Percentiles rank a stretch among this genome's conserved stretches.
Conservation (phyloP, 345 rosid genomes). For the Murraya paniculata region DNA sequence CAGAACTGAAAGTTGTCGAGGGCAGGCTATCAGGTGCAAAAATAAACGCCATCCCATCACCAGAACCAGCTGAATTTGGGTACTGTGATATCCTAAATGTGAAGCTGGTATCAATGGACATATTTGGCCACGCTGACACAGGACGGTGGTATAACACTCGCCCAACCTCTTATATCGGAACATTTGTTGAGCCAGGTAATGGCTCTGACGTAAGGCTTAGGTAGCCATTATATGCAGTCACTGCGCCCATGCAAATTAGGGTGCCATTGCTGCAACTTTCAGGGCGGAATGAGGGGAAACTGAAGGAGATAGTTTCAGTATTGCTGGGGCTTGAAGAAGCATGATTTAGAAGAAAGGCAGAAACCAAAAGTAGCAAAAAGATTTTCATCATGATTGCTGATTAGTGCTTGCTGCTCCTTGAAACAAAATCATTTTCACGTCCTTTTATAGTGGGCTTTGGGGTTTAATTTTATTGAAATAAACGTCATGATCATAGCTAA, state of each 20-base stretch:
- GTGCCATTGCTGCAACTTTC: constrained; percentile 20
- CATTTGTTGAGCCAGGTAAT: neutral
- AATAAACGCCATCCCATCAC: neutral
- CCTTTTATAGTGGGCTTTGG: no score
- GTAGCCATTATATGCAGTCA: constrained; percentile 16
- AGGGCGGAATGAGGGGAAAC: constrained; percentile 20
- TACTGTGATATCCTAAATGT: neutral
- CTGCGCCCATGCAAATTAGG: constrained; percentile 33
- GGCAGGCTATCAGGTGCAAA: neutral
- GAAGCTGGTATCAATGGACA: neutral
- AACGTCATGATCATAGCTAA: no score
- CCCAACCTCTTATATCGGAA: neutral
- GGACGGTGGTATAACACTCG: neutral
- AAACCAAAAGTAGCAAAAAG: constrained; percentile 8
- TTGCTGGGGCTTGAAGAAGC: constrained; percentile 10
- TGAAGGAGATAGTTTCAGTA: constrained; percentile 3
- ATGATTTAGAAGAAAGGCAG: constrained; percentile 8
- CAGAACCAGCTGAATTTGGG: neutral
- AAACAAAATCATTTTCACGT: neutral
- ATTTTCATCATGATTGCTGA: constrained; percentile 12
- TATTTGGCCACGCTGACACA: neutral
- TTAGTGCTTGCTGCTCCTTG: neutral
- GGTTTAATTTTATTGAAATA: no score
- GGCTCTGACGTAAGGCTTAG: constrained; percentile 28
- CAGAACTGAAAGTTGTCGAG: constrained; percentile 6